Base-by-base conservation (phyloP, 352 stramenopile genomes). In the Thraustotheca clavata region DNA sequence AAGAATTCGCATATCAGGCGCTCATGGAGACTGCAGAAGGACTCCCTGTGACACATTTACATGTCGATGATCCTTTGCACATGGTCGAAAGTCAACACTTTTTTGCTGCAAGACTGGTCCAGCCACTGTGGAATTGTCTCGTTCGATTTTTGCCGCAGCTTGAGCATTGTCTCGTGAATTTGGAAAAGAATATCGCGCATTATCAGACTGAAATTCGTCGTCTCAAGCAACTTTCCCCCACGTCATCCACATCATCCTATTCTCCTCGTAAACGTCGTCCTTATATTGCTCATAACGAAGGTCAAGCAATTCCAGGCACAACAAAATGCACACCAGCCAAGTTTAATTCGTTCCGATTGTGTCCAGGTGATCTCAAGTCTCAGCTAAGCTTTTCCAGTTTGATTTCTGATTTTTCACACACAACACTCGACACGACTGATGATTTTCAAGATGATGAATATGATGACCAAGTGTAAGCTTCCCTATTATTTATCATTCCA, bases 31-130 rank as follows among this genome's bases (percentile, higher is more conserved):
- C 90, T 49, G 76, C 78, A 0, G 80, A 92, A 48, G 85, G 88
- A 18, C 74, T 94, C 9, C 73, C 86, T 18, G 74, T 94, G 22
- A 91, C 85, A 40, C 89, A 91, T 59, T 73, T 86, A 27, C 83
- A 91, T 49, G 70, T 91, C 27, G 80, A 90, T 54, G 82, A 94
- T 43, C 84, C 84, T 32, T 43, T 91, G 29, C 78, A 89, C 60
- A 94, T 94, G 84, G 84, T 94, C 11, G 82, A 91, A 61, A 79
- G 84, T 1, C 84, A 93, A 60, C 80, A 89, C 46, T 93, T 93
- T 52, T 93, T 93, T 34, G 80, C 83, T 6, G 80, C 89, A 67
- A 89, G 90, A 62, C 88, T 93, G 41, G 84, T 93, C 18, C 73
- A 73, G 9, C 84, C 84, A 1, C 72, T 93, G 9, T 93, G 84